These are phyloP conservation scores for Crucihimalaya himalaica DNA, from an alignment of 345 rosid species.

Conservation along the genomic window DNA sequence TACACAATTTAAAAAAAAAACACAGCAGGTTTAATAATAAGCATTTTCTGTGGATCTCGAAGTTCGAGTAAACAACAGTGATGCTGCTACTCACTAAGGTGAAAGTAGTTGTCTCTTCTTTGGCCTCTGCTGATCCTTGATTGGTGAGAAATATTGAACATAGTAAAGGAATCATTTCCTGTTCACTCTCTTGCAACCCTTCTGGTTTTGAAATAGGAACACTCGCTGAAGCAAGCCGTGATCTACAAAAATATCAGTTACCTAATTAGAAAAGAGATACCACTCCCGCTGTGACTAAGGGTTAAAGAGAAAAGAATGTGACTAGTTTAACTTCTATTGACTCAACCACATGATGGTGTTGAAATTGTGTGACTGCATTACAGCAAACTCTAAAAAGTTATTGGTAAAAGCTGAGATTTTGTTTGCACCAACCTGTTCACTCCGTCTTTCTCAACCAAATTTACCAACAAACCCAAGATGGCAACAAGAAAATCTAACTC, in stretches of 20 bases:
- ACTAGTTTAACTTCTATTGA: constrained; percentile 12
- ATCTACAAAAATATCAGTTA: constrained; percentile 48
- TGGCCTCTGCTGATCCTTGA: constrained; percentile 69
- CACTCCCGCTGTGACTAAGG: background rate
- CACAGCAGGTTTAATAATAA: constrained; percentile 2
- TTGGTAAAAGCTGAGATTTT: constrained; percentile 1
- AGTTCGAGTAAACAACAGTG: constrained; percentile 24
- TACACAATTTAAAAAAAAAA: background rate
- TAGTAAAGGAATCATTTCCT: constrained; percentile 69
- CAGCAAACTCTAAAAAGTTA: background rate
- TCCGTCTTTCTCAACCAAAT: constrained; percentile 95
- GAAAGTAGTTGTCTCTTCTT: constrained; percentile 57
- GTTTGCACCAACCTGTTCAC: constrained; percentile 66
- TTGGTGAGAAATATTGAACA: constrained; percentile 91
- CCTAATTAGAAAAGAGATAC: constrained; percentile 9
- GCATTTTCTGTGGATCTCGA: background rate
- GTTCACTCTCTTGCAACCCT: constrained; percentile 53
- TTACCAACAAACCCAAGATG: constrained; percentile 91
- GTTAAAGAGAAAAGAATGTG: constrained; percentile 1
- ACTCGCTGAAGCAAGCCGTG: constrained; percentile 77
- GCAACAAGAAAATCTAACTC: constrained; percentile 98
- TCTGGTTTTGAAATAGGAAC: constrained; percentile 58
- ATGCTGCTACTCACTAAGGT: constrained; percentile 61
- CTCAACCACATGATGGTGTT: constrained; percentile 3
- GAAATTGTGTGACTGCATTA: background rate